Evolutionary conservation across 768 basidiomycete species (phyloP), one percentile per base, ranked within the genome.

Genomic region (Trichaptum fuscoviolaceum): DNA sequence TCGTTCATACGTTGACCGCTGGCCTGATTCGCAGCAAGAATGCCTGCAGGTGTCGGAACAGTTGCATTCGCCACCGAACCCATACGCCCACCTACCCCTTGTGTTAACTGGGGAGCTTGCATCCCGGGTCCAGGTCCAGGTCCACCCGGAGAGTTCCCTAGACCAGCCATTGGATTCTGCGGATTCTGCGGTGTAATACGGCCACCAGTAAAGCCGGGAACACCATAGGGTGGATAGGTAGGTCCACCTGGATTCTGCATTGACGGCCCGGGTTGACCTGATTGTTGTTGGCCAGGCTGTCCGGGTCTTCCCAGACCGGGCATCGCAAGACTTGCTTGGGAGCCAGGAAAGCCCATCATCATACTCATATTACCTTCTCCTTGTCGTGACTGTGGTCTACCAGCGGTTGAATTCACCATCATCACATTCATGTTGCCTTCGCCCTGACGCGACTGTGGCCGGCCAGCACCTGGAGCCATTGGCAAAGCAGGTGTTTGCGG

Each of bases 401-500:
- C 42, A 52, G 42, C 42, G 30, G 30, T 8, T 30, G 30, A 30
- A 30, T 30, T 30, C 20, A 12, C 42, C 42, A 52, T 52, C 42
- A 52, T 52, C 42, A 52, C 15, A 20, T 52, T 52, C 42, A 52
- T 52, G 20, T 34, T 61, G 59, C 30, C 30, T 34, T 61, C 59
- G 10, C 25, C 59, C 24, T 25, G 25, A 34, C 59, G 59, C 3
- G 59, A 61, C 30, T 61, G 59, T 20, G 59, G 59, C 3, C 59
- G 59, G 24, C 59, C 59, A 5, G 23, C 59, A 15, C 59, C 59
- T 25, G 59, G 15, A 15, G 59, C 59, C 68, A 71, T 67, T 24
- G 68, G 65, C 52, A 68, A 78, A 67, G 73, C 78, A n/a, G 81
- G 77, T 17, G 78, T 78, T 71, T 80, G 82, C 7, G 73, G 69